These are phyloP conservation scores for Pseudonitzschia multistriata DNA, from an alignment of 108 stramenopile species.

Conservation along the genomic window DNA sequence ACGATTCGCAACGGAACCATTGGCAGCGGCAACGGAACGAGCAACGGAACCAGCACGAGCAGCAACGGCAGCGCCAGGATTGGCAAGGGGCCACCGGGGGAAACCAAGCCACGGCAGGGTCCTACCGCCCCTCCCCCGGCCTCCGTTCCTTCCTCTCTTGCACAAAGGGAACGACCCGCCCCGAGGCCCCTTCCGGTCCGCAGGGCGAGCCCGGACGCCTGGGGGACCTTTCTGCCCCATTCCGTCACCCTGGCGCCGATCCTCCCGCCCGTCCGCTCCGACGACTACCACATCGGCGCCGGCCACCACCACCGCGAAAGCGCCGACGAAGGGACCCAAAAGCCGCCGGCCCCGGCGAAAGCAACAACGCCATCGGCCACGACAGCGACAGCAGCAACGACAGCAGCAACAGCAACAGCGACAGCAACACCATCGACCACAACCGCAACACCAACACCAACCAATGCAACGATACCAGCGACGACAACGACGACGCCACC, in stretches of 20 bases:
- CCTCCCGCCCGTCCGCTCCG: constrained; percentile 16
- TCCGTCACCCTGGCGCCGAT: constrained; percentile 30
- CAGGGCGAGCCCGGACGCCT: no score
- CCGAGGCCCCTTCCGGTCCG: no score
- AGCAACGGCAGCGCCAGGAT: no score
- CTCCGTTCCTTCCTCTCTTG: no score
- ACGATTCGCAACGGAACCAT: neutral
- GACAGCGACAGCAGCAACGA: neutral
- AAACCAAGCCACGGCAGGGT: no score
- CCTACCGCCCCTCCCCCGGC: no score
- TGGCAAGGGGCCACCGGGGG: no score
- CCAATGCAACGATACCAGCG: neutral
- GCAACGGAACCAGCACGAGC: neutral
- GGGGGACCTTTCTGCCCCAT: constrained; percentile 32
- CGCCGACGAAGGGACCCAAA: no score
- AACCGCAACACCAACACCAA: neutral
- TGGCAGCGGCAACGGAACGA: neutral
- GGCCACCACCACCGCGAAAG: no score
- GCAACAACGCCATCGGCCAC: neutral
- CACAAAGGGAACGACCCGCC: no score
- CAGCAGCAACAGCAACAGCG: constrained; percentile 1
- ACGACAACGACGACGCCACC: neutral
- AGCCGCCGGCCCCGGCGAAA: no score
- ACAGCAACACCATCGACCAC: neutral
- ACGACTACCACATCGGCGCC: constrained; percentile 7